Evolutionary conservation across 2,329 filamentous ascomycete species (phyloP).

Genomic region (Sordariomycetes sp.): DNA sequence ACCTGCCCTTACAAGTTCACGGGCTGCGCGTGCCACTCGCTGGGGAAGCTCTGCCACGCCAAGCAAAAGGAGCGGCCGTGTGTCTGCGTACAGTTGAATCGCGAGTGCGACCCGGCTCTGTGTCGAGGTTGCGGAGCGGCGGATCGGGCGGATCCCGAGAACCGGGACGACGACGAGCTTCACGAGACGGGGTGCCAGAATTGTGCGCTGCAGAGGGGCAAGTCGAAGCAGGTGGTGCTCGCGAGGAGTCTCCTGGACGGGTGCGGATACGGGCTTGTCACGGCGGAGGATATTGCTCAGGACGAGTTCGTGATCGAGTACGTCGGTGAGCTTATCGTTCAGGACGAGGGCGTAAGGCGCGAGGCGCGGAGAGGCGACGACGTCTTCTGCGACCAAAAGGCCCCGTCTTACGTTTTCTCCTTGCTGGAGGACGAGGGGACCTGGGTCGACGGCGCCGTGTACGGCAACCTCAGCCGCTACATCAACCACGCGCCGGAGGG

Average conservation of each 20-base stretch:
- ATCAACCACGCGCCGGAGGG: conserved; percentile 60
- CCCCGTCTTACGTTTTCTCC: conserved; percentile 52
- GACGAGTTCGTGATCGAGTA: conserved; percentile 75
- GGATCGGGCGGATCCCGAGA: conserved; percentile 56
- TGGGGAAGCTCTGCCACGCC: conserved; percentile 43
- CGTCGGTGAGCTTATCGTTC: conserved; percentile 61
- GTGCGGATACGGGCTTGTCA: conserved; percentile 64
- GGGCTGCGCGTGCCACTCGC: conserved; percentile 48
- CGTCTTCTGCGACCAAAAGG: conserved; percentile 39
- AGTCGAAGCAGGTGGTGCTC: conserved; percentile 51
- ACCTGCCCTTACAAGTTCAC: conserved; percentile 51
- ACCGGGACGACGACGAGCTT: conserved; percentile 44
- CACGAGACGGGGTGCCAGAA: conserved; percentile 55
- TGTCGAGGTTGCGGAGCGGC: conserved; percentile 58
- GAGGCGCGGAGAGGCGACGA: conserved; percentile 47
- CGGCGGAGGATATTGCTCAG: conserved; percentile 50
- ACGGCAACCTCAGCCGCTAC: conserved; percentile 71
- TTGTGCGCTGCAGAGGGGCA: conserved; percentile 54
- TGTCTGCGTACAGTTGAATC: conserved; percentile 57
- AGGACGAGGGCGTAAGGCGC: conserved; percentile 55
- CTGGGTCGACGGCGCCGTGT: conserved; percentile 62
- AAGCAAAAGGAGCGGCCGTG: conserved; percentile 48
- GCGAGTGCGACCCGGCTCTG: conserved; percentile 70
- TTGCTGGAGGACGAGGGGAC: conserved; percentile 46
- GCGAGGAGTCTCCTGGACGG: conserved; percentile 56